A percentile compares a stretch with the other conserved stretches of the same genome.
Evolutionary conservation across 768 basidiomycete genomes (phyloP).

Genomic region (Russula earlei): DNA sequence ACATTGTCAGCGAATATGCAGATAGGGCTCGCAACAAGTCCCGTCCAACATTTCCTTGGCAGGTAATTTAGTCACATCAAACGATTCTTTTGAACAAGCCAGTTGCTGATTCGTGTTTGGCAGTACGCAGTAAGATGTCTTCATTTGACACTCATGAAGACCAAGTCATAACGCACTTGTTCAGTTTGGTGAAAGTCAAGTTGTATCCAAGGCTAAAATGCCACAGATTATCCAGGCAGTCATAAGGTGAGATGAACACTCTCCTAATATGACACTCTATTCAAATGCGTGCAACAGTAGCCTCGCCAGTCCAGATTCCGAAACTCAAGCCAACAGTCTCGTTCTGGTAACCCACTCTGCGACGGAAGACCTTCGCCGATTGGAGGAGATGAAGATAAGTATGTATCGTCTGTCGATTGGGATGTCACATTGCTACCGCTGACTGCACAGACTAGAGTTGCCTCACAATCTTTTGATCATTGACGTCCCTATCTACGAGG

Average conservation of each 20-base stretch:
- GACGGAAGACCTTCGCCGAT: constrained; percentile 43
- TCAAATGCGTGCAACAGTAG: constrained; percentile 37
- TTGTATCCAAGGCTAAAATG: constrained; percentile 56
- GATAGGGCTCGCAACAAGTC: constrained; percentile 57
- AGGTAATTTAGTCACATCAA: constrained; percentile 38
- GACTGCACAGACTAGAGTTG: constrained; percentile 37
- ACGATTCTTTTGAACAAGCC: constrained; percentile 18
- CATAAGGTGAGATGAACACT: constrained; percentile 42
- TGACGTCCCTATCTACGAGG: constrained; percentile 58
- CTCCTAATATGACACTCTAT: neutral
- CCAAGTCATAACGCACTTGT: constrained; percentile 8
- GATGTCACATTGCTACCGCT: neutral
- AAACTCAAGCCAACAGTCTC: constrained; percentile 56
- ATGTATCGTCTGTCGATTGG: constrained; percentile 24
- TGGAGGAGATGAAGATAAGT: constrained; percentile 81
- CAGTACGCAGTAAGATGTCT: constrained; percentile 54
- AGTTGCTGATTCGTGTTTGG: constrained; percentile 1
- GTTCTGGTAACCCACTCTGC: constrained; percentile 63
- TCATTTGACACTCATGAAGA: neutral
- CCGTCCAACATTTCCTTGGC: constrained; percentile 59
- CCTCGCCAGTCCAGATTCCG: constrained; percentile 67
- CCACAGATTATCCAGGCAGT: constrained; percentile 62
- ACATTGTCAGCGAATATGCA: constrained; percentile 59
- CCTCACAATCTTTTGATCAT: constrained; percentile 64
- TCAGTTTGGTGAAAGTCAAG: constrained; percentile 73